These are phyloP conservation scores for Globisporangium camurandrum DNA, from an alignment of 352 stramenopile genomes.

Conservation along the genomic window DNA sequence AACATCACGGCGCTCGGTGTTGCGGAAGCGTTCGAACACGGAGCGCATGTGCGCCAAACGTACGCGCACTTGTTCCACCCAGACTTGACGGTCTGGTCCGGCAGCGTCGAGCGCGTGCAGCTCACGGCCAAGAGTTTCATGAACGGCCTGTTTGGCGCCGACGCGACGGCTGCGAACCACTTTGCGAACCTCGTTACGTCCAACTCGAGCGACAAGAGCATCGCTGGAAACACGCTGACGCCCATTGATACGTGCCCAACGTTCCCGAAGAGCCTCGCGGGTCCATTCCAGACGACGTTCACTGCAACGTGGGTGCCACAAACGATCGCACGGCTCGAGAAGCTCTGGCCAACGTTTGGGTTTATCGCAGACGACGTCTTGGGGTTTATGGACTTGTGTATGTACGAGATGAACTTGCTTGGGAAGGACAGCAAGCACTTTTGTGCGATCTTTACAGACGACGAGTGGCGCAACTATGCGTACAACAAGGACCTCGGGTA, in stretches of 20 bases:
- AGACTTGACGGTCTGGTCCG: constrained; percentile 34
- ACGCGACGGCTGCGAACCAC: constrained; percentile 17
- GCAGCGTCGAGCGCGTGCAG: constrained; percentile 41
- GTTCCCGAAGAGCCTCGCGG: constrained; percentile 31
- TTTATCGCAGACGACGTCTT: constrained; percentile 26
- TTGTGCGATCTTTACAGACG: constrained; percentile 43
- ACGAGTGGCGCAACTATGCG: constrained; percentile 42
- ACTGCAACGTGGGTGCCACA: constrained; percentile 5
- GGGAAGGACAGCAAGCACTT: constrained; percentile 31
- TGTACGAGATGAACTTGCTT: constrained; percentile 44
- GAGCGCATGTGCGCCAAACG: constrained; percentile 24
- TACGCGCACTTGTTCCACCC: constrained; percentile 34
- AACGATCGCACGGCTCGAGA: constrained; percentile 19
- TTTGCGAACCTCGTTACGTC: constrained; percentile 28
- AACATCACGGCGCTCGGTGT: constrained; percentile 50
- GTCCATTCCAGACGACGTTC: constrained; percentile 6
- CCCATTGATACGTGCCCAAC: constrained; percentile 43
- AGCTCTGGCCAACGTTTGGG: constrained; percentile 29
- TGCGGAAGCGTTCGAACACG: constrained; percentile 33
- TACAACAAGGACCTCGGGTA: constrained; percentile 52
- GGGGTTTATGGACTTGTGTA: constrained; percentile 50
- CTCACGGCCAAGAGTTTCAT: constrained; percentile 44
- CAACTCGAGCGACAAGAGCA: constrained; percentile 25
- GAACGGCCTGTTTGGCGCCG: constrained; percentile 32
- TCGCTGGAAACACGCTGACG: constrained; percentile 42